Conservation (phyloP, 768 basidiomycete species). For the Phlebiopsis flavidoalba region DNA sequence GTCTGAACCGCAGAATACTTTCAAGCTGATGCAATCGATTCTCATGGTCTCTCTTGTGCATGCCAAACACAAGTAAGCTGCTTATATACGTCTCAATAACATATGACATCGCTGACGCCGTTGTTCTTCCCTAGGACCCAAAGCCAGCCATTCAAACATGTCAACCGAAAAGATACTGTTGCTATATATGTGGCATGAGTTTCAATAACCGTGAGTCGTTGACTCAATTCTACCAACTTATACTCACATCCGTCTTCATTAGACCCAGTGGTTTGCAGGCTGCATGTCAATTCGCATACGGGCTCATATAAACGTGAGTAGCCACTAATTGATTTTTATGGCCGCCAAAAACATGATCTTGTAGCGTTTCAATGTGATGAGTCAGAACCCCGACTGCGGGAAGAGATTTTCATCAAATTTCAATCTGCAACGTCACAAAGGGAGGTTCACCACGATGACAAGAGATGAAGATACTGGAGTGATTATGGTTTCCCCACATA, state of each 20-base stretch:
- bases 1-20: background rate
- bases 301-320: background rate
- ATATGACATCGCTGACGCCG: background rate
- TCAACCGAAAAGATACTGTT: background rate
- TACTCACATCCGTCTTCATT: background rate
- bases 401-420: background rate
- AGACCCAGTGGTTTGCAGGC: background rate
- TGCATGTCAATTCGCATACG: background rate
- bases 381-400: background rate
- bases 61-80: background rate
- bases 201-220: background rate
- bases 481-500: background rate
- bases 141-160: background rate
- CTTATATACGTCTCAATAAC: no score
- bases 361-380: background rate
- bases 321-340: background rate
- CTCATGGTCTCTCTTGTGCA: background rate
- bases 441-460: background rate
- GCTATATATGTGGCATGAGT: background rate
- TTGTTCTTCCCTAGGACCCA: background rate
- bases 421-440: background rate
- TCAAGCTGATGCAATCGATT: background rate
- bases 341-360: background rate
- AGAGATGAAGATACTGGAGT: background rate
- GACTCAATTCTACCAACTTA: background rate